Percentiles rank a stretch among this genome's conserved stretches.
Evolutionary conservation across 352 stramenopile species (phyloP).

Genomic region (Globisporangium middletonii): DNA sequence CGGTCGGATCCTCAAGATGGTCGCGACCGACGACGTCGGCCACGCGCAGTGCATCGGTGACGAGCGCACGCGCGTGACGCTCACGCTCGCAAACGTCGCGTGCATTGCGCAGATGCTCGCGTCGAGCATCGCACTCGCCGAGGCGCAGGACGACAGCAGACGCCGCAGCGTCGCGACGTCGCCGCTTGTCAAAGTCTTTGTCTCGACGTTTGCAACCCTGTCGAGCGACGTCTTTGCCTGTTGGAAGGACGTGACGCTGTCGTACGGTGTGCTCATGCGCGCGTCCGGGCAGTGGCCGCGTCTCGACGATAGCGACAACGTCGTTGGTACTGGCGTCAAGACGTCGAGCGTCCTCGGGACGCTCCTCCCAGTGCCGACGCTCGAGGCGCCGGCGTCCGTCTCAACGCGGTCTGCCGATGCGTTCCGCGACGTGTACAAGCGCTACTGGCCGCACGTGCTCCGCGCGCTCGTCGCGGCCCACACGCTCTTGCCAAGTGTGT

Average conservation of each 20-base stretch:
- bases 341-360: slow-evolving; percentile 19
- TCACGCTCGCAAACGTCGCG: slow-evolving; percentile 59
- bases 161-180: slow-evolving; percentile 19
- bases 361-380: slow-evolving; percentile 19
- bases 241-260: slow-evolving; percentile 44
- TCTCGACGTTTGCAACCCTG: slow-evolving; percentile 29
- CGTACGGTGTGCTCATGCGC: slow-evolving; percentile 44
- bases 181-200: slow-evolving; percentile 52
- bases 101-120: slow-evolving; percentile 51
- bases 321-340: slow-evolving; percentile 3
- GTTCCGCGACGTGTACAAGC: slow-evolving; percentile 36
- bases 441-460: slow-evolving; percentile 51
- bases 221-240: slow-evolving; percentile 41
- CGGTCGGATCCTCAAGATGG: slow-evolving; percentile 54
- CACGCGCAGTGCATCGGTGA: slow-evolving; percentile 59
- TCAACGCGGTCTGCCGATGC: slow-evolving; percentile 13
- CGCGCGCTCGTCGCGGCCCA: slow-evolving; percentile 32
- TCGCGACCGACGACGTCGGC: slow-evolving; percentile 51
- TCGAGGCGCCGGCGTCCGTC: slow-evolving; percentile 3
- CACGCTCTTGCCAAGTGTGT: slow-evolving; percentile 19
- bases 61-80: slow-evolving; percentile 39
- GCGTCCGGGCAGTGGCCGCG: slow-evolving; percentile 29
- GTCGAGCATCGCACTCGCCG: slow-evolving; percentile 30
- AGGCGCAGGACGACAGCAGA: slow-evolving; percentile 9
- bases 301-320: slow-evolving; percentile 4